Evolutionary conservation across 75 land plant species (phyloP).

Genomic region (Chamaecyparis obtusa): DNA sequence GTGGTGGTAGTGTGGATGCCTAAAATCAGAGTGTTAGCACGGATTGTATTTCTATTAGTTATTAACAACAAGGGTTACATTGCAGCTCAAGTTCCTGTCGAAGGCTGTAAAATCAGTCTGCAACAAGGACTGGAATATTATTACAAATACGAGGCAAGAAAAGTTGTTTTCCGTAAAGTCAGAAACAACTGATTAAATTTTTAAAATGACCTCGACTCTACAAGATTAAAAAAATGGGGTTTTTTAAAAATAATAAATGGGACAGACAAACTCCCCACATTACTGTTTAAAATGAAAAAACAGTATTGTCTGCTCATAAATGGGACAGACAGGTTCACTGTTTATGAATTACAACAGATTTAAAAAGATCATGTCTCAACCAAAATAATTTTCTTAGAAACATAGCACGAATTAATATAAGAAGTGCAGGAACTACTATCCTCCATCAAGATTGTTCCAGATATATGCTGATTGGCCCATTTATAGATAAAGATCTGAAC

Average conservation of each 20-base stretch:
- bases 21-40: no score
- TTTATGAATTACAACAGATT: not conserved
- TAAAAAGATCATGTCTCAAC: not conserved
- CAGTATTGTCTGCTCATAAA: not conserved
- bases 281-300: not conserved
- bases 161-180: no score
- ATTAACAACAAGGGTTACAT: no score
- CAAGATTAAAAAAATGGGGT: not conserved
- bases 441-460: not conserved
- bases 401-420: not conserved
- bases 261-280: not conserved
- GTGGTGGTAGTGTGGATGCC: no score
- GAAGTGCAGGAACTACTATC: not conserved
- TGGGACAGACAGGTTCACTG: not conserved
- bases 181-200: not conserved
- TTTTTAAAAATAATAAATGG: not conserved
- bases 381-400: not conserved
- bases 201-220: not conserved
- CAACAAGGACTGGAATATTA: no score
- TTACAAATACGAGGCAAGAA: no score
- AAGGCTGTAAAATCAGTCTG: no score
- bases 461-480: not conserved
- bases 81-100: no score
- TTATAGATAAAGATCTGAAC: not conserved
- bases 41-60: no score